Evolutionary conservation across 139 green algal genomes (phyloP), one percentile per base, ranked within the genome.

Genomic region (Tetraselmis striata): DNA sequence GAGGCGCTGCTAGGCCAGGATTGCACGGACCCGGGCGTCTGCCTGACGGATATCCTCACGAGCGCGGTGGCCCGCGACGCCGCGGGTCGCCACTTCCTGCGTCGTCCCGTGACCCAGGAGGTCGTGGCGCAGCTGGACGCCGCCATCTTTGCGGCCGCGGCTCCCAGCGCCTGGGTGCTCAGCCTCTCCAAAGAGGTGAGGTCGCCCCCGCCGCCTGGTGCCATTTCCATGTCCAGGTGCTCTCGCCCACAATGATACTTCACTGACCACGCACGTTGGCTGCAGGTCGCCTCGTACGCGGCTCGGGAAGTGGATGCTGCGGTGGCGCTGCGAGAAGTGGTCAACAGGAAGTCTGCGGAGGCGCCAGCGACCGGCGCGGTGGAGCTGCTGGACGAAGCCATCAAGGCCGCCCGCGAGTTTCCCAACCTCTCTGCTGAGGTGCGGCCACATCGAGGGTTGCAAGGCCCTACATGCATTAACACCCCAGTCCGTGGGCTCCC

Each of bases 1-100:
- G 89, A 95, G 84, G 88, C 89, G 1, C 86, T 96, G 80, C 82
- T 86, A 18, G 92, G 92, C 28, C 45, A 67, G 45, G 45, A 67
- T 5, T 67, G 5, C 11, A 67, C 18, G 45, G 45, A 67, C 45
- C 5, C 45, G 11, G 18, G 18, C 11, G 18, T 67, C 45, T 67
- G 45, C 45, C 45, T 67, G 11, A 67, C 45, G 45, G 45, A 67
- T 5, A 67, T 67, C 11, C 45, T 67, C 11, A 67, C 18, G 45
- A 5, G 45, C 45, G 45, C 45, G 11, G 45, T 67, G 45, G 11
- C 5, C 11, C 45, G 45, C 45, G 45, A 67, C 45, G 11, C 45
- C 11, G 18, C 5, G 45, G 45, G 18, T 18, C 74, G 84, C 45
- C 58, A 24, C 30, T 29, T 78, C 77, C 45, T 87, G 59, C 29